Conservation (phyloP, 352 stramenopile species). For the Phytophthora hybrid region DNA sequence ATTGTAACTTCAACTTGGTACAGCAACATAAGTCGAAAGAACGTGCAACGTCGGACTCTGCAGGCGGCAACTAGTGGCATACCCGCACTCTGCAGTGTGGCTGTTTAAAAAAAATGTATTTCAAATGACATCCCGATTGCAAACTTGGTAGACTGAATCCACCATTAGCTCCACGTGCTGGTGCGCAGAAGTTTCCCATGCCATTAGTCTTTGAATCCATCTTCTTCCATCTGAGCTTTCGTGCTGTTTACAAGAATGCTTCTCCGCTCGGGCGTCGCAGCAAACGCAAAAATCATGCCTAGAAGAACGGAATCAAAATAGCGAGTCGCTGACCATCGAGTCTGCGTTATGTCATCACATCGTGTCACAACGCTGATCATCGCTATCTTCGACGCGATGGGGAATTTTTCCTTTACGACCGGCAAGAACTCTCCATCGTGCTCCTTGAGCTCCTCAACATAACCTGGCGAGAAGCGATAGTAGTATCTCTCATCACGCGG, state of each 20-base stretch:
- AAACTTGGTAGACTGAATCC: too few species aligned
- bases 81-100: too few species aligned
- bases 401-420: constrained; percentile 11
- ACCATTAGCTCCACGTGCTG: too few species aligned
- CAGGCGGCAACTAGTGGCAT: too few species aligned
- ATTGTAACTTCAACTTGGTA: too few species aligned
- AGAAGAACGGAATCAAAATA: neutral
- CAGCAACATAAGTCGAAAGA: too few species aligned
- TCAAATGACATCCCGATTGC: too few species aligned
- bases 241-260: neutral
- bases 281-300: neutral
- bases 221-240: neutral
- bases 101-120: too few species aligned
- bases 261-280: neutral
- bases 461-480: neutral
- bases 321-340: neutral
- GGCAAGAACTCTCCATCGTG: constrained; percentile 4
- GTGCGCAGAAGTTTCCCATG: too few species aligned
- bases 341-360: neutral
- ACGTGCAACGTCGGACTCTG: too few species aligned
- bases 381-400: neutral
- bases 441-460: neutral
- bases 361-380: constrained; percentile 4
- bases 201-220: neutral
- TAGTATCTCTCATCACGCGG: neutral